Conservation (phyloP, 2,329 filamentous ascomycete species). For the Huntiella moniliformis region DNA sequence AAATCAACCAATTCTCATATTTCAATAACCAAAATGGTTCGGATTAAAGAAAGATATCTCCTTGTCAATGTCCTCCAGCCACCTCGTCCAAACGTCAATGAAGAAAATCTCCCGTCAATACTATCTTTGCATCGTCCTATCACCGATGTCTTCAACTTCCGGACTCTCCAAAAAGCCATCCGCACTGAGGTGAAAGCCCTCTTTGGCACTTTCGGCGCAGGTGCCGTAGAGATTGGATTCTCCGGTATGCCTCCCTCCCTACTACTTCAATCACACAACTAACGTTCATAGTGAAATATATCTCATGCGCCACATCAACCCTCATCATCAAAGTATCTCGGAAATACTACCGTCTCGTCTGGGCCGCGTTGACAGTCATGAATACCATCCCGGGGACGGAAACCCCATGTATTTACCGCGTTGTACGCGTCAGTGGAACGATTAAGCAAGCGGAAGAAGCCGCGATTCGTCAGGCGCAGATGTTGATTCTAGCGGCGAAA, state of each 20-base stretch:
- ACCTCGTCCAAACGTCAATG: slow-evolving; percentile 23
- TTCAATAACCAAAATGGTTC: slow-evolving; percentile 43
- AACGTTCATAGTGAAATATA: slow-evolving; percentile 62
- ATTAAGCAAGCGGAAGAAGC: slow-evolving; percentile 86
- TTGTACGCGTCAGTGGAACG: slow-evolving; percentile 77
- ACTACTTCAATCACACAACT: background rate
- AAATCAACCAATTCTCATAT: too few species aligned
- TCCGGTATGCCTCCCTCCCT: slow-evolving; percentile 31
- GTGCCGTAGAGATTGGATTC: slow-evolving; percentile 50
- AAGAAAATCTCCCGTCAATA: slow-evolving; percentile 33
- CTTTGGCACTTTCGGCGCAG: slow-evolving; percentile 79
- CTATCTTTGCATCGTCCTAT: slow-evolving; percentile 67
- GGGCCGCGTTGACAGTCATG: slow-evolving; percentile 75
- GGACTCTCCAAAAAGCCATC: slow-evolving; percentile 48
- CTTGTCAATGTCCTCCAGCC: slow-evolving; percentile 90
- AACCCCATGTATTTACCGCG: slow-evolving; percentile 58
- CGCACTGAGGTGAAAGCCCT: slow-evolving; percentile 50
- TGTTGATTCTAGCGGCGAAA: slow-evolving; percentile 49
- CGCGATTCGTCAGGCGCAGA: slow-evolving; percentile 58
- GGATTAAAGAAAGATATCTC: slow-evolving; percentile 88
- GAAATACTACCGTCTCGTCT: slow-evolving; percentile 68
- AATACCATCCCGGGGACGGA: slow-evolving; percentile 43
- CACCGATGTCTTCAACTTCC: slow-evolving; percentile 47
- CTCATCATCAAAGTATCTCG: slow-evolving; percentile 76
- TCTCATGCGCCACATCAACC: slow-evolving; percentile 80